Evolutionary conservation across 192 early-diverging fungal genomes (phyloP).

Genomic region (Coemansia sp.): DNA sequence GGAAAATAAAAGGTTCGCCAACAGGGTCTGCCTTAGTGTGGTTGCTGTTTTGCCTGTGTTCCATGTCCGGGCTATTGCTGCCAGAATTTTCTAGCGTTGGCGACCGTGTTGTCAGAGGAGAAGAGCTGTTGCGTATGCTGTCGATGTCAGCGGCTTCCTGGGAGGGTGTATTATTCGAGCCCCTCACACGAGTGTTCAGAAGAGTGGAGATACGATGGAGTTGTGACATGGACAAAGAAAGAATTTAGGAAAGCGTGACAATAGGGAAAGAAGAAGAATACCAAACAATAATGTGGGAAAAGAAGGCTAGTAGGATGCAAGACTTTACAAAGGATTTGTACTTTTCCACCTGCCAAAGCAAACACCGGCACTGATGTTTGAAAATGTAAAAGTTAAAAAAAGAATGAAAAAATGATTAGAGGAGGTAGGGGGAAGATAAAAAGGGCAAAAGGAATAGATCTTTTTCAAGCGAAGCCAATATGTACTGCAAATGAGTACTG

Average conservation of each 20-base stretch:
- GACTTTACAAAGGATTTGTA: neutral
- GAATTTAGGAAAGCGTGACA: neutral
- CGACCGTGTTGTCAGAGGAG: conserved; percentile 1
- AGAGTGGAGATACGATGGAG: neutral
- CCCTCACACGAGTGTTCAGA: neutral
- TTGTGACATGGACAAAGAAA: neutral
- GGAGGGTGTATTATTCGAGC: neutral
- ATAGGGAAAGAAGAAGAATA: neutral
- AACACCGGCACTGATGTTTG: neutral
- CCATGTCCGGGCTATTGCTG: neutral
- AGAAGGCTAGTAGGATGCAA: neutral
- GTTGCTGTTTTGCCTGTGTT: neutral
- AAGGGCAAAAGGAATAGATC: too few relatives aligned
- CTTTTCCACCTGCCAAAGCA: neutral
- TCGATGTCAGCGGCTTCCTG: neutral
- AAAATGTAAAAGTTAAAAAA: neutral
- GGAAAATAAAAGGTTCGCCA: neutral
- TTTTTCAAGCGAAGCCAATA: too few relatives aligned
- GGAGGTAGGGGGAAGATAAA: too few relatives aligned
- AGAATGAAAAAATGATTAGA: neutral
- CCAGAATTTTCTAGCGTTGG: neutral
- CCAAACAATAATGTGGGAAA: neutral
- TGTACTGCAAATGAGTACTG: too few relatives aligned
- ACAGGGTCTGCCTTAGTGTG: neutral
- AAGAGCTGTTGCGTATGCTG: neutral